Evolutionary conservation across 2,329 filamentous ascomycete genomes (phyloP).

Genomic region (Sarocladium brachiariae): DNA sequence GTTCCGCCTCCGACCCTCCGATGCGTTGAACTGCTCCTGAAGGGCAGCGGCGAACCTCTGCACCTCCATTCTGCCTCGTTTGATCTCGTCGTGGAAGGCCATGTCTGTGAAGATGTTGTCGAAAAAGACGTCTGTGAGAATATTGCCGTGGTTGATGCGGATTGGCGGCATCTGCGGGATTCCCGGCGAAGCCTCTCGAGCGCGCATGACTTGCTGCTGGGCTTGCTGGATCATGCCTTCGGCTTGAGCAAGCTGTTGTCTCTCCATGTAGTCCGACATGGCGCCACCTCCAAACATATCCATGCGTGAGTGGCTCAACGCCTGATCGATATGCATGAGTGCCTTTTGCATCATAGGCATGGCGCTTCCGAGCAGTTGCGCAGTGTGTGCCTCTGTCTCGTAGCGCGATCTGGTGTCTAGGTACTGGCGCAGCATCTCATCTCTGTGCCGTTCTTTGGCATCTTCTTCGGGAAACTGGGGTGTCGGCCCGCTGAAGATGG

Average conservation of each 20-base stretch:
- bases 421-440: slow-evolving; percentile 28
- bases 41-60: slow-evolving; percentile 27
- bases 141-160: slow-evolving; percentile 35
- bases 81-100: slow-evolving; percentile 45
- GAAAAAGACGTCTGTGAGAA: slow-evolving; percentile 47
- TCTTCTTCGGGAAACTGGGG: slow-evolving; percentile 49
- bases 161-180: slow-evolving; percentile 31
- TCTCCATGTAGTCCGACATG: slow-evolving; percentile 46
- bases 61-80: slow-evolving; percentile 31
- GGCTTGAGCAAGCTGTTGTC: slow-evolving; percentile 40
- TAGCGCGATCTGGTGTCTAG: slow-evolving; percentile 27
- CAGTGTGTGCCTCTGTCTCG: slow-evolving; percentile 35
- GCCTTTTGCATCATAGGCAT: slow-evolving; percentile 27
- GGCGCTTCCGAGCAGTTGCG: slow-evolving; percentile 33
- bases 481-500: slow-evolving; percentile 46
- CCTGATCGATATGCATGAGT: slow-evolving; percentile 32
- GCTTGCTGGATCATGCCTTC: slow-evolving; percentile 36
- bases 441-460: slow-evolving; percentile 30
- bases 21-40: slow-evolving; percentile 23
- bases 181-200: slow-evolving; percentile 30
- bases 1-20: slow-evolving; percentile 22
- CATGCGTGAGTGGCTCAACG: slow-evolving; percentile 31
- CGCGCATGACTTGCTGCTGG: slow-evolving; percentile 30
- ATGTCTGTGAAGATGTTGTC: slow-evolving; percentile 48
- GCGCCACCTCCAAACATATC: slow-evolving; percentile 46